These are phyloP conservation scores for Gossypium trilobum DNA, from an alignment of 441 rosid genomes.

Conservation along the genomic window DNA sequence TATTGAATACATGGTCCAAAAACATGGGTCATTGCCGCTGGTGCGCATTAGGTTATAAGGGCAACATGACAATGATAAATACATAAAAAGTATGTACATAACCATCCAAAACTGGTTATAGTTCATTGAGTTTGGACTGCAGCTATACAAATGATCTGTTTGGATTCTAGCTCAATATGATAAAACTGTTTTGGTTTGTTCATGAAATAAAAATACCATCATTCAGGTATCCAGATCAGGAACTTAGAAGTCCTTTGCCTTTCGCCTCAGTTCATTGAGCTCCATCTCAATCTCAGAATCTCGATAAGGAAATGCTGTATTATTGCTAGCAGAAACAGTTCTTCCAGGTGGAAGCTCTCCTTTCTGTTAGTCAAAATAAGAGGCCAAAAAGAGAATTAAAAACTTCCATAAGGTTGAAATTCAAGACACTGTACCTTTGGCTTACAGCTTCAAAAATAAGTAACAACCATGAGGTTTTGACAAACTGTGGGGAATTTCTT, in stretches of 20 bases:
- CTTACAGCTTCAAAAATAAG: not conserved
- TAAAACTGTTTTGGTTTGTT: not conserved
- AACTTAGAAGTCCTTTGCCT: slow-evolving; percentile 40
- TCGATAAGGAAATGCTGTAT: slow-evolving; percentile 25
- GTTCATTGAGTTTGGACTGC: slow-evolving; percentile 10
- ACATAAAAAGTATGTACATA: slow-evolving; percentile 4
- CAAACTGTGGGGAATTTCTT: not conserved
- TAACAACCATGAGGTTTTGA: not conserved
- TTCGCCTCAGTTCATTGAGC: slow-evolving; percentile 55
- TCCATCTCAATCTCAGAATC: slow-evolving; percentile 59
- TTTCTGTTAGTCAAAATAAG: slow-evolving; percentile 33
- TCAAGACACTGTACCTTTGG: not conserved
- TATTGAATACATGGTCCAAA: not conserved
- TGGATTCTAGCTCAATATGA: slow-evolving; percentile 20
- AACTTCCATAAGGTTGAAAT: not conserved
- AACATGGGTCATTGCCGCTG: not conserved
- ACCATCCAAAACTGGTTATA: not conserved
- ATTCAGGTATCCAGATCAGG: not conserved
- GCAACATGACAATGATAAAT: slow-evolving; percentile 5
- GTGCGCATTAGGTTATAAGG: not conserved
- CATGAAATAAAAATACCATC: not conserved
- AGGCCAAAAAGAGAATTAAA: not conserved
- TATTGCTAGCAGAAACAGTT: slow-evolving; percentile 27
- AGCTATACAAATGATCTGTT: slow-evolving; percentile 14
- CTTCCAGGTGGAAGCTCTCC: slow-evolving; percentile 68